These are phyloP conservation scores for Candida orba DNA, from an alignment of 805 yeast species.

Conservation along the genomic window DNA sequence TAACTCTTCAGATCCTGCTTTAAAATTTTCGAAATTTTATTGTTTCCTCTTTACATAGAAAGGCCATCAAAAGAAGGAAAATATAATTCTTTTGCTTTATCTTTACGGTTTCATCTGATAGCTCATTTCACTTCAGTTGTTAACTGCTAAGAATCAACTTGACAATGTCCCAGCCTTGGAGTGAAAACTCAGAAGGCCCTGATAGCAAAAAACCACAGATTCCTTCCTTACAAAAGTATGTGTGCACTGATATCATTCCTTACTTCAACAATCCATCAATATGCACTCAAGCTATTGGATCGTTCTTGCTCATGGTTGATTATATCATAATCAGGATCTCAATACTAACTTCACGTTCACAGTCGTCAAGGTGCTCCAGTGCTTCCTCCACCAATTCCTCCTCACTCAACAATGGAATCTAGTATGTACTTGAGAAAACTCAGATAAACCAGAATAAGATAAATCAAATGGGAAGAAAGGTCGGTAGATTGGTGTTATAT, in stretches of 20 bases:
- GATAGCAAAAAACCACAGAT: conserved; percentile 22
- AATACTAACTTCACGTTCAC: conserved; percentile 3
- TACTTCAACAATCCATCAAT: not conserved
- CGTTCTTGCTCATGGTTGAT: not conserved
- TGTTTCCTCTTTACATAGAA: too few relatives aligned
- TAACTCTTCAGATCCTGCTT: too few relatives aligned
- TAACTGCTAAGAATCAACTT: not conserved
- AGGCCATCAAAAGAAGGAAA: not conserved
- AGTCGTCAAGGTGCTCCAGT: conserved; percentile 54
- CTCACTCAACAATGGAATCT: conserved; percentile 19
- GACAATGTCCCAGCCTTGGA: conserved; percentile 23
- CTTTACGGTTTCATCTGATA: not conserved
- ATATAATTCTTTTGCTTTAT: not conserved
- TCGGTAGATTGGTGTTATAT: too few relatives aligned
- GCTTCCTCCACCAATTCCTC: conserved; percentile 44
- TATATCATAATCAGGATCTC: conserved; percentile 6
- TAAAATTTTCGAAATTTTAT: too few relatives aligned
- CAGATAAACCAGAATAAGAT: not conserved
- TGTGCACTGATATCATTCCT: conserved; percentile 1
- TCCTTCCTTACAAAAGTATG: conserved; percentile 24
- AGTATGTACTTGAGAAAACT: conserved; percentile 13
- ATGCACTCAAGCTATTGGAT: not conserved
- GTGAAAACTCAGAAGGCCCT: conserved; percentile 16
- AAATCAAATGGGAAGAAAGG: not conserved
- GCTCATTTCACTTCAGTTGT: not conserved